Base-by-base conservation (phyloP, 2,329 filamentous ascomycete genomes). In the Ophiostoma himal-ulmi region DNA sequence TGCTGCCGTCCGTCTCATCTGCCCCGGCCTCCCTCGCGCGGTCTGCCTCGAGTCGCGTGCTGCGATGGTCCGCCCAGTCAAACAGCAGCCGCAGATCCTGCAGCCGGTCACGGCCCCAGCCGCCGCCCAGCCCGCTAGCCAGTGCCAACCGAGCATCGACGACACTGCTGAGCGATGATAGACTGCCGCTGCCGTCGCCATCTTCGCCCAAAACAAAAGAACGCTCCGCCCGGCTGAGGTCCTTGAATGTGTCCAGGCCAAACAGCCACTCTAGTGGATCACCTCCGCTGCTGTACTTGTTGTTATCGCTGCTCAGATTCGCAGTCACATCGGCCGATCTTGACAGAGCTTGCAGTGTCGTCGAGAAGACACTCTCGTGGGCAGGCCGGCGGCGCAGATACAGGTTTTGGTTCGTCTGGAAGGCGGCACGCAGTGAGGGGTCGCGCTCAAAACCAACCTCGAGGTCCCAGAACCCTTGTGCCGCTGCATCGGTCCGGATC, bases 391-490 rank as follows among this genome's bases (percentile, higher is more conserved):
- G 85, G 22, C 91, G 87, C 5, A 97, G 87, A 75, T 89, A 89
- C 60, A 97, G 81, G 1, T 87, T 91, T 75, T 96, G 92, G 36
- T 89, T 89, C 26, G 83, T 82, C 13, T 81, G 81, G 80, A 97
- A 93, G 3, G 88, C 86, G 0, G 84, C 79, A 5, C 86, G 82
- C 67, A 95, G 86, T 0, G 82, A 79, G 0, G 88, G 82, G 70
- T 91, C 88, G 68, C 83, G 81, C 3, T 81, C 82, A 73, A 97
- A 93, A 76, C 95, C 89, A 4, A 97, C 83, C 6, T 88, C 88
- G 2, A 96, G 84, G 60, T 92, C 89, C 94, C 94, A 97, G 81
- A 92, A 94, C 4, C 84, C 83, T 5, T 88, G 83, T 3, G 88
- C 84, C 1, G 88, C 84, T 5, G 83, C 83, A 1, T 88, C 88